phyloP scores from a whole-genome alignment of 306 rosid genomes.

The Cicer cuneatum region DNA sequence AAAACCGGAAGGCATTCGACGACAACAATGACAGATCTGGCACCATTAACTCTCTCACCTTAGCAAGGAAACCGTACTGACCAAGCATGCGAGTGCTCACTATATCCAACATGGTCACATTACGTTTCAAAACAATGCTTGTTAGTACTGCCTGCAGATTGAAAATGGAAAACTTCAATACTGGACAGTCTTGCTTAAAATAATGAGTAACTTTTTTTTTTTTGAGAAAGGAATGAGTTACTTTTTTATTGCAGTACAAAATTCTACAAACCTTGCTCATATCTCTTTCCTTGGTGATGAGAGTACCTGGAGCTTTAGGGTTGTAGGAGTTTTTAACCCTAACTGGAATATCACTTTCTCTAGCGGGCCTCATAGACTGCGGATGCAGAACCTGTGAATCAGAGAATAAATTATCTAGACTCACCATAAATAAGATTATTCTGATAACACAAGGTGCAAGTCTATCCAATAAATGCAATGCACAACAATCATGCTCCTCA shows the following conservation, averaged over 20 bases:
- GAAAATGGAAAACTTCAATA: constrained; percentile 39
- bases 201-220: constrained; percentile 26
- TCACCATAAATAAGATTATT: constrained; percentile 13
- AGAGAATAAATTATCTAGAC: constrained; percentile 28
- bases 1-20: constrained; percentile 35
- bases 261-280: constrained; percentile 79
- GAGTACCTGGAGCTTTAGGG: constrained; percentile 96
- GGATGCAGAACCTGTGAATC: constrained; percentile 91
- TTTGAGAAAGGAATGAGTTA: background rate
- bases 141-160: constrained; percentile 84
- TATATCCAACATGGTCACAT: constrained; percentile 98
- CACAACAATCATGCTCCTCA: constrained; percentile 7
- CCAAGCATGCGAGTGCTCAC: constrained; percentile 99
- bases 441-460: constrained; percentile 6
- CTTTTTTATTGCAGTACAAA: constrained; percentile 31
- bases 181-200: constrained; percentile 16
- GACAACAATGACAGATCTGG: background rate
- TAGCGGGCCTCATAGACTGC: constrained; percentile 98
- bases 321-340: constrained; percentile 97
- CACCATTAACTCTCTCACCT: constrained; percentile 59
- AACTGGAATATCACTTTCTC: constrained; percentile 96
- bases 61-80: constrained; percentile 96
- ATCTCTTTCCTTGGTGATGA: constrained; percentile 85
- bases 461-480: background rate
- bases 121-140: constrained; percentile 92